phyloP scores from a whole-genome alignment of 768 basidiomycete genomes.

The Leccinellum albellum region DNA sequence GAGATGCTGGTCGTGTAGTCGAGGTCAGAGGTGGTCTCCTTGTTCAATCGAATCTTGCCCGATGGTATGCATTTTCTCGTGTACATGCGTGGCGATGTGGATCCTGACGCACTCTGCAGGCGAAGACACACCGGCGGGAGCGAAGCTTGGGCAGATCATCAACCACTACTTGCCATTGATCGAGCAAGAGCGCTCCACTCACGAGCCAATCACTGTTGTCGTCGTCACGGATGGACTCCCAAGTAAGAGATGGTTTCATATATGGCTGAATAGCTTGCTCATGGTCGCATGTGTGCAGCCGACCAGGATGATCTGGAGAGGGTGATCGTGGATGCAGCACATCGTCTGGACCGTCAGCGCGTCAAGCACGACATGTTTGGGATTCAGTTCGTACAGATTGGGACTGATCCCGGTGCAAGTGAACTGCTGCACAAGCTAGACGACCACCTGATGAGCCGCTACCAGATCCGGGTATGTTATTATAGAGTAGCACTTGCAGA shows the following conservation, averaged over 20 bases:
- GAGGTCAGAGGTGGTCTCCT: slow-evolving; percentile 15
- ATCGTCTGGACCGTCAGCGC: slow-evolving; percentile 35
- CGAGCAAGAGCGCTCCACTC: slow-evolving; percentile 24
- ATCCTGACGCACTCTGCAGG: slow-evolving; percentile 9
- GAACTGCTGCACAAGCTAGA: slow-evolving; percentile 42
- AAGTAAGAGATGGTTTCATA: slow-evolving; percentile 25
- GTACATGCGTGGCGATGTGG: background rate
- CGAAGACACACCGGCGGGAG: slow-evolving; percentile 38
- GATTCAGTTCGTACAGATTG: slow-evolving; percentile 47
- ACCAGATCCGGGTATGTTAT: slow-evolving; percentile 29
- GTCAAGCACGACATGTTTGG: slow-evolving; percentile 39
- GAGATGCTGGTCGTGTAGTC: slow-evolving; percentile 13
- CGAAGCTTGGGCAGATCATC: slow-evolving; percentile 35
- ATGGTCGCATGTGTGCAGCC: slow-evolving; percentile 11
- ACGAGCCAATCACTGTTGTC: slow-evolving; percentile 36
- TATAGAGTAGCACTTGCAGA: too few species aligned
- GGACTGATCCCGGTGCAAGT: slow-evolving; percentile 34
- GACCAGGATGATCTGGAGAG: slow-evolving; percentile 27
- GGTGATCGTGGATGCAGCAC: slow-evolving; percentile 37
- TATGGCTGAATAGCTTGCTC: background rate
- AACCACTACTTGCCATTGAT: slow-evolving; percentile 33
- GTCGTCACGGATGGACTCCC: slow-evolving; percentile 41
- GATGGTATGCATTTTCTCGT: slow-evolving; percentile 12
- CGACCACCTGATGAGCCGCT: slow-evolving; percentile 32
- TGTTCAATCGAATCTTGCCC: slow-evolving; percentile 26